Conservation (phyloP, 306 rosid genomes). For the Begonia peltatifolia region DNA sequence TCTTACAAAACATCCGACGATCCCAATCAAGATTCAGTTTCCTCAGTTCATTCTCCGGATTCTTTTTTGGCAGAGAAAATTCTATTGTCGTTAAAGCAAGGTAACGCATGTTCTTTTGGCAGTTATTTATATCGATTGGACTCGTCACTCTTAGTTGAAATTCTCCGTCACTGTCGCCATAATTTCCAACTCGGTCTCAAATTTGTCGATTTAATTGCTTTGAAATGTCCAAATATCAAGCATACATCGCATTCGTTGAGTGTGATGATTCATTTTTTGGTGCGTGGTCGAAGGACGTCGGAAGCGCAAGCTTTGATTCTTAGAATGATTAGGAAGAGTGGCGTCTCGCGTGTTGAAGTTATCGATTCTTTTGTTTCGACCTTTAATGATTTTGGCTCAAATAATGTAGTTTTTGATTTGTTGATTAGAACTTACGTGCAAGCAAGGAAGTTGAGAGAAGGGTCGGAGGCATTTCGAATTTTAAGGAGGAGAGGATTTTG, state of each 20-base stretch:
- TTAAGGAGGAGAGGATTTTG: constrained; percentile 33
- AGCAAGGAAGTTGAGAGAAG: constrained; percentile 75
- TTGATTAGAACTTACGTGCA: constrained; percentile 77
- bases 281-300: constrained; percentile 33
- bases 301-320: constrained; percentile 72
- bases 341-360: constrained; percentile 46
- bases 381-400: constrained; percentile 5
- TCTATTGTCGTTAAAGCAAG: constrained; percentile 37
- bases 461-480: constrained; percentile 44
- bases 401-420: constrained; percentile 38
- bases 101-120: constrained; percentile 18
- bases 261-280: constrained; percentile 44
- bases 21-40: constrained; percentile 9
- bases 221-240: constrained; percentile 27
- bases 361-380: constrained; percentile 36
- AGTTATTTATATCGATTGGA: constrained; percentile 26
- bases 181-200: constrained; percentile 21
- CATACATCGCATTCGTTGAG: constrained; percentile 41
- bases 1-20: neutral
- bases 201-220: constrained; percentile 21
- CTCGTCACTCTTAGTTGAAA: constrained; percentile 19
- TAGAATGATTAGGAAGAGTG: constrained; percentile 55
- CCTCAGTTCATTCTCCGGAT: constrained; percentile 20
- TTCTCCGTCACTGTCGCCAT: constrained; percentile 34
- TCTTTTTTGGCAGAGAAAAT: constrained; percentile 41